These are phyloP conservation scores for Colletotrichum cuscutae DNA, from an alignment of 2,329 filamentous ascomycete species.

Conservation along the genomic window DNA sequence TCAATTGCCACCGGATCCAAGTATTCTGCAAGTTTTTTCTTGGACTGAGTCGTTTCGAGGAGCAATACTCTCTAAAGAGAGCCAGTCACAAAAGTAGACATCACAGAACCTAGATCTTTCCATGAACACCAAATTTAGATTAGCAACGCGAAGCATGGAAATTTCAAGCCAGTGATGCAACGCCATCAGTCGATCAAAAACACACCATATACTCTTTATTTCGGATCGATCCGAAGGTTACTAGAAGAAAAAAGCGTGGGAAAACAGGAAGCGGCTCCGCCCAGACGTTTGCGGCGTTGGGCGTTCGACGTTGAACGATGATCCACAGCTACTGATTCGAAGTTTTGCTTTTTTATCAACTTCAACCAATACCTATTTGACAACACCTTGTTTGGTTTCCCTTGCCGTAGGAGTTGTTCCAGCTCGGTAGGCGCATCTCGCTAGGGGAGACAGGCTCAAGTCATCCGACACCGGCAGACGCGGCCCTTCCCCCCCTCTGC, in stretches of 20 bases:
- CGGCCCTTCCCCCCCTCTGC: not conserved
- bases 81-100: not conserved
- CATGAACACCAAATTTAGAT: not conserved
- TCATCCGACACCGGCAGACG: not conserved
- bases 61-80: not conserved
- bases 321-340: not conserved
- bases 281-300: not conserved
- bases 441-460: not conserved
- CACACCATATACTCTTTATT: not conserved
- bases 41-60: not conserved
- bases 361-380: not conserved
- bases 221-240: not conserved
- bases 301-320: not conserved
- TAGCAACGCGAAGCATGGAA: not conserved
- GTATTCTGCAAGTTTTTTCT: not conserved
- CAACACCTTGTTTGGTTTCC: not conserved
- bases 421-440: not conserved
- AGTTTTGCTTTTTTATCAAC: not conserved
- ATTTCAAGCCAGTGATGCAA: not conserved
- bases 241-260: not conserved
- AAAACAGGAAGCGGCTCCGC: not conserved
- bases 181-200: not conserved
- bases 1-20: not conserved
- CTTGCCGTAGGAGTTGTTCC: not conserved
- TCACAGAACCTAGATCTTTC: not conserved